Evolutionary conservation across 1,284 basidiomycete genomes (phyloP).

Genomic region (Cystobasidium pallidum): DNA sequence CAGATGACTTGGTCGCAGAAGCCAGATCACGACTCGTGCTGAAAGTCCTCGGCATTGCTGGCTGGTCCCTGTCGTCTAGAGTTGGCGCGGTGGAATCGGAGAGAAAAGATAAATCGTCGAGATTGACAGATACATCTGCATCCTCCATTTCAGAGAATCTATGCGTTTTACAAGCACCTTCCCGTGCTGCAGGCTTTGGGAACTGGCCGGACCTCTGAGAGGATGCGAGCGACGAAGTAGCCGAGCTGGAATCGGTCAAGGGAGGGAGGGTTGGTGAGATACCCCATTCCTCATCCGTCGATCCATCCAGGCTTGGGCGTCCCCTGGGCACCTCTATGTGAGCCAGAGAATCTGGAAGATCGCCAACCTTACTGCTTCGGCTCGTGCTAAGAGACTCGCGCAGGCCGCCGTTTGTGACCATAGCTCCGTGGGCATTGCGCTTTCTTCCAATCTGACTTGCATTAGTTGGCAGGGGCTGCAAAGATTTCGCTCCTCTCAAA

Average conservation of each 20-base stretch:
- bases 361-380: neutral
- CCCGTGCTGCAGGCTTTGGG: neutral
- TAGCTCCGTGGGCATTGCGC: constrained; percentile 52
- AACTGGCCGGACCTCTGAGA: constrained; percentile 17
- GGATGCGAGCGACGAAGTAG: constrained; percentile 30
- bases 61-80: neutral
- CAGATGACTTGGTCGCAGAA: neutral
- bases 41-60: constrained; percentile 10
- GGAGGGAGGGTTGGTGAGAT: constrained; percentile 27
- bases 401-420: constrained; percentile 37
- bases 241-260: constrained; percentile 39
- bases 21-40: constrained; percentile 35
- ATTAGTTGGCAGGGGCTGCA: constrained; percentile 24
- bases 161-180: neutral
- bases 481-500: constrained; percentile 6
- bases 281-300: constrained; percentile 47
- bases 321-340: neutral
- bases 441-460: constrained; percentile 44
- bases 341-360: neutral
- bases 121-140: neutral
- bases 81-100: constrained; percentile 14
- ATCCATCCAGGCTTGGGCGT: constrained; percentile 34
- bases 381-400: neutral
- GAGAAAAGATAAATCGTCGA: constrained; percentile 27
- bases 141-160: neutral